Base-by-base conservation (phyloP, 208 protist genomes). In the Leishmania arabica region DNA sequence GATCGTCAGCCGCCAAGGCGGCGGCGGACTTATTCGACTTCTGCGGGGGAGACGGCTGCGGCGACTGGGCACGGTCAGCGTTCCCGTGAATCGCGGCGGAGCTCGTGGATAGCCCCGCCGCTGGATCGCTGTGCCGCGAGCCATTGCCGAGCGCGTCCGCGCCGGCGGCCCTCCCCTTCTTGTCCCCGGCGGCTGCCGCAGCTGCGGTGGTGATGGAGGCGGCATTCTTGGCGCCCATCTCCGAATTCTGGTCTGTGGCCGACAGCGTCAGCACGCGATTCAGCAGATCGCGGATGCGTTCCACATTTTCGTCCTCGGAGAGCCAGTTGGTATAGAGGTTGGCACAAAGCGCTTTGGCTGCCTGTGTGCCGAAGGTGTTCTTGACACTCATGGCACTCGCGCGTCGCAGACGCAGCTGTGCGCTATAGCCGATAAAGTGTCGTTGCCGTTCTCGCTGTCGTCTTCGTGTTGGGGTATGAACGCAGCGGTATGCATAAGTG, bases 291-390 rank as follows among this genome's bases (percentile, higher is more conserved):
- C 91, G 82, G 42, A 96, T 90, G 51, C 90, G 84, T 34, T 86
- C 79, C 49, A 85, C 79, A 71, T 84, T 89, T 37, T 82, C 80
- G n/a, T 88, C 83, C 45, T 91, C 88, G 21, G 87, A 95, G 1
- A 85, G 85, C 92, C 93, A 97, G 21, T 88, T 92, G 15, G 88
- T 84, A 79, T 95, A 97, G 2, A 97, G 83, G 78, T 95, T 87
- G 6, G 93, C 93, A 15, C 95, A 84, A 9, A 96, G 84, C 31
- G 90, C 83, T 70, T 95, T 96, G 27, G 88, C 86, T 42, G 90
- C 85, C 86, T 85, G 91, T 78, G 77, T 74, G 31, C 82, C 82
- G 58, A 85, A 81, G 15, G 82, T 82, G 65, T 85, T 85, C 62
- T 85, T 85, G 6, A 40, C 56, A 42, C 72, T 82, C 86, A 86